Evolutionary conservation across 2,329 filamentous ascomycete species (phyloP).

Genomic region (Coniochaeta sp.): DNA sequence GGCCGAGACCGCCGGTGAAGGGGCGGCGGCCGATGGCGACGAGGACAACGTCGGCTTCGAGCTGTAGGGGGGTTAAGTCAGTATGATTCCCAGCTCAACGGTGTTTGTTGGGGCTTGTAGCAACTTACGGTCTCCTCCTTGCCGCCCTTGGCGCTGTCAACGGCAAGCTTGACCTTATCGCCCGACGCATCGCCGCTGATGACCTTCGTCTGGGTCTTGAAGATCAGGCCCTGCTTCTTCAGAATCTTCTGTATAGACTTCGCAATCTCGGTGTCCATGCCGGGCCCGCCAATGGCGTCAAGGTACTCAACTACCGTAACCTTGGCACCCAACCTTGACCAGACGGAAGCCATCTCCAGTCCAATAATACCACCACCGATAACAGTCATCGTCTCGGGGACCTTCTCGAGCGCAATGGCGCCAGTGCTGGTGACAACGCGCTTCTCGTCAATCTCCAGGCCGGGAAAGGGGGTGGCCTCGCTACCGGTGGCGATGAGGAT

Average conservation of each 20-base stretch:
- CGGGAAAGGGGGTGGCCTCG: conserved; percentile 93
- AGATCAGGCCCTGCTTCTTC: conserved; percentile 94
- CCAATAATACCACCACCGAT: conserved; percentile 99
- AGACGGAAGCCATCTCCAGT: conserved; percentile 96
- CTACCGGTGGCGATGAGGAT: conserved; percentile 96
- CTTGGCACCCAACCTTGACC: conserved; percentile 87
- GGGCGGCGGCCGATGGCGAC: conserved; percentile 94
- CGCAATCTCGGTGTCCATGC: conserved; percentile 92
- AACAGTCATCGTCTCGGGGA: conserved; percentile 94
- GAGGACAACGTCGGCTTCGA: conserved; percentile 91
- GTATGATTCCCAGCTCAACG: conserved; percentile 33
- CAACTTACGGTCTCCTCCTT: conserved; percentile 78
- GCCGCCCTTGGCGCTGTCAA: conserved; percentile 92
- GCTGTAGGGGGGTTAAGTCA: conserved; percentile 35
- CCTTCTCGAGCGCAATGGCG: conserved; percentile 79
- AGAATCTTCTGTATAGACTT: conserved; percentile 91
- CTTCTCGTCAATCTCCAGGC: conserved; percentile 94
- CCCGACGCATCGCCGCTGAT: conserved; percentile 73
- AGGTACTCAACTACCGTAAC: conserved; percentile 98
- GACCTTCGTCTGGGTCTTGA: conserved; percentile 98
- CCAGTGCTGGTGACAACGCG: conserved; percentile 95
- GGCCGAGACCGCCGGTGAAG: conserved; percentile 83
- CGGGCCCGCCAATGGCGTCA: conserved; percentile 90
- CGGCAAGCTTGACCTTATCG: conserved; percentile 70
- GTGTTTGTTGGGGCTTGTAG: conserved; percentile 82